These are phyloP conservation scores for Adansonia madagascariensis DNA, from an alignment of 441 rosid species.

Conservation along the genomic window DNA sequence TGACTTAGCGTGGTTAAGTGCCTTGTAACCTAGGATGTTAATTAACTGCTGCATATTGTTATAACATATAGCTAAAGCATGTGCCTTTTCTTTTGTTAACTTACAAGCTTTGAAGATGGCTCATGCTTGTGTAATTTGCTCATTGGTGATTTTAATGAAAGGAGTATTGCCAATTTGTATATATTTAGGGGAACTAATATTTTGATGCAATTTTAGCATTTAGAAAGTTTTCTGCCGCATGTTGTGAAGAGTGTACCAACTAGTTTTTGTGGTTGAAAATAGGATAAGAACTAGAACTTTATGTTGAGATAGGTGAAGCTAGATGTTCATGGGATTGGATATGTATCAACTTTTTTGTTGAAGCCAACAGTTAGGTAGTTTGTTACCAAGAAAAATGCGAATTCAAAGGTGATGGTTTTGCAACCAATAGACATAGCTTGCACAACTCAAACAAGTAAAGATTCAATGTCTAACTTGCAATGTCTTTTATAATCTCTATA, in stretches of 20 bases:
- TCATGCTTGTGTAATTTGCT: background rate
- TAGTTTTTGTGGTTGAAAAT: too few species aligned
- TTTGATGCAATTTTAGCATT: background rate
- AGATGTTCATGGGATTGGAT: background rate
- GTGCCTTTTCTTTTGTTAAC: background rate
- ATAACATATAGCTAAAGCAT: conserved; percentile 1
- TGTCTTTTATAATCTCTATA: background rate
- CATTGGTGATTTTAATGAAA: background rate
- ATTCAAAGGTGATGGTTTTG: too few species aligned
- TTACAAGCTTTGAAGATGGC: background rate
- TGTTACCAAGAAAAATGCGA: background rate
- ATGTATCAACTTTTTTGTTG: background rate
- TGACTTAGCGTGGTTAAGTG: background rate
- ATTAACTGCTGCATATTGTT: too few species aligned
- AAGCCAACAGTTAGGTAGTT: background rate
- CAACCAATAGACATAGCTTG: background rate
- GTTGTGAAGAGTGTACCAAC: background rate
- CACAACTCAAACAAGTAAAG: background rate
- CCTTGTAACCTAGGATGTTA: background rate
- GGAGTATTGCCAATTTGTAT: background rate
- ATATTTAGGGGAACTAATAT: background rate
- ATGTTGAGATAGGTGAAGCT: background rate
- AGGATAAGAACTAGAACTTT: too few species aligned
- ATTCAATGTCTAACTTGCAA: background rate
- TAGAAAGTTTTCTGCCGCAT: background rate